These are phyloP conservation scores for Zangia roseola DNA, from an alignment of 768 basidiomycete genomes.

Conservation along the genomic window DNA sequence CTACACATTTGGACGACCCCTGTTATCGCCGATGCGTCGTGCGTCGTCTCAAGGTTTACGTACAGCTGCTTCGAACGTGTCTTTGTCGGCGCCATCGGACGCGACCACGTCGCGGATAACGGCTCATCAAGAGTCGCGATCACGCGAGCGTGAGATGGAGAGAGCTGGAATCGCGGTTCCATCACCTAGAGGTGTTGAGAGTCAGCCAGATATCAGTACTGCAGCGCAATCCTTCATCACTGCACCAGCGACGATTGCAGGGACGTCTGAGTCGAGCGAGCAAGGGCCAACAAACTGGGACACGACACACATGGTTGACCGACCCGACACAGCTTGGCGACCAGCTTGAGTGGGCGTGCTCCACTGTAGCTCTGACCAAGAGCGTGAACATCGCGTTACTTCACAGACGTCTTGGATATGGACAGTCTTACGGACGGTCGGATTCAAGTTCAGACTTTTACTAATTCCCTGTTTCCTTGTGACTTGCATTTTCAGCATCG, in stretches of 20 bases:
- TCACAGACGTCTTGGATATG: slow-evolving; percentile 10
- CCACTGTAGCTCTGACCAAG: not conserved
- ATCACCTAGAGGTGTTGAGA: slow-evolving; percentile 28
- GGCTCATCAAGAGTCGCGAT: slow-evolving; percentile 12
- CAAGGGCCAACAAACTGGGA: slow-evolving; percentile 50
- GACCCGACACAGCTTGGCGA: slow-evolving; percentile 37
- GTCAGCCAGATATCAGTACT: slow-evolving; percentile 64
- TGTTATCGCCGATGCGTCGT: slow-evolving; percentile 34
- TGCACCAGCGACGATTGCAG: slow-evolving; percentile 56
- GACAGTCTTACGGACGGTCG: slow-evolving; percentile 7
- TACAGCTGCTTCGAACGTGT: slow-evolving; percentile 15
- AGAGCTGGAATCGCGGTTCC: slow-evolving; percentile 29
- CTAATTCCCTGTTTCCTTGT: not conserved
- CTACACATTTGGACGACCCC: slow-evolving; percentile 69
- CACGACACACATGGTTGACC: slow-evolving; percentile 42
- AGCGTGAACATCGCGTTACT: too few relatives aligned
- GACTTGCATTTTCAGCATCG: slow-evolving; percentile 16
- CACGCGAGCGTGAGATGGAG: slow-evolving; percentile 15
- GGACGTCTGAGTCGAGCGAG: slow-evolving; percentile 52
- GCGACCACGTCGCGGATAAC: slow-evolving; percentile 25
- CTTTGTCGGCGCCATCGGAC: slow-evolving; percentile 26
- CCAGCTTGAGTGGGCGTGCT: slow-evolving; percentile 32
- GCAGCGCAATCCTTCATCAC: slow-evolving; percentile 71
- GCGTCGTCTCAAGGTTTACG: slow-evolving; percentile 20
- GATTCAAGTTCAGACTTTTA: slow-evolving; percentile 9